Percentiles rank a stretch among this genome's conserved stretches.
Evolutionary conservation across 768 basidiomycete species (phyloP).

Genomic region (Psilocybe sp.): DNA sequence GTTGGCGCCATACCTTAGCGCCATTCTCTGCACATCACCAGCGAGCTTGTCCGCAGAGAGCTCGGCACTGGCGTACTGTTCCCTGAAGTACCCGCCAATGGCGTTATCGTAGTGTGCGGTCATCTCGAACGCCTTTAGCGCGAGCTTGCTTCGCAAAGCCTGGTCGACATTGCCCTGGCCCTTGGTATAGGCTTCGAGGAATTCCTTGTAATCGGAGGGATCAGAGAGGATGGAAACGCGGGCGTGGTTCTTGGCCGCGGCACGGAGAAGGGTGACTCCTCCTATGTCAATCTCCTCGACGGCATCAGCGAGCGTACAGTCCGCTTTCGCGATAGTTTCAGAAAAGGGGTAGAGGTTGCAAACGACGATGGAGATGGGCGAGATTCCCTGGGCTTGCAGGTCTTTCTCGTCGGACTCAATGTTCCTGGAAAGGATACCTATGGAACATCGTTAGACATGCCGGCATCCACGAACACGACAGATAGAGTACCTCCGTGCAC

Average conservation of each 20-base stretch:
- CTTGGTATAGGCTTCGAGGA: slow-evolving; percentile 74
- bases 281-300: slow-evolving; percentile 99
- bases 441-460: slow-evolving; percentile 2
- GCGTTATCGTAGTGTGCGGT: slow-evolving; percentile 94
- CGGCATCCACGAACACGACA: not conserved
- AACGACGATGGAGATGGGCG: slow-evolving; percentile 93
- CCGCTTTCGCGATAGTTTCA: slow-evolving; percentile 82
- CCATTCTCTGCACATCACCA: slow-evolving; percentile 75
- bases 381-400: slow-evolving; percentile 77
- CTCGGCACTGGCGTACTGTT: slow-evolving; percentile 89
- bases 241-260: slow-evolving; percentile 97
- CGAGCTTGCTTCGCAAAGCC: slow-evolving; percentile 70
- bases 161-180: slow-evolving; percentile 75
- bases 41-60: slow-evolving; percentile 57
- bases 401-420: slow-evolving; percentile 90
- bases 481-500: slow-evolving; percentile 82
- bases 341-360: slow-evolving; percentile 99
- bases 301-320: slow-evolving; percentile 87
- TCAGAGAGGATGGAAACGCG: slow-evolving; percentile 89
- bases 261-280: slow-evolving; percentile 94
- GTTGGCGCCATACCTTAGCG: slow-evolving; percentile 93
- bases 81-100: slow-evolving; percentile 94
- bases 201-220: slow-evolving; percentile 81
- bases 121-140: slow-evolving; percentile 96
- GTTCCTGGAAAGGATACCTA: slow-evolving; percentile 91